A percentile compares a stretch with the other conserved stretches of the same genome.
phyloP scores from a whole-genome alignment of 306 rosid species.

The Cucumis sativus region Cucumber_9930_V3 NC_026656.2:11891001-11891500 shows the following conservation, averaged over 20 bases:
- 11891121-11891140: neutral
- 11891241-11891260: conserved; percentile 36
- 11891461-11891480: neutral
- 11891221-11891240: conserved; percentile 46
- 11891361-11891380: neutral
- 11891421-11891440: neutral
- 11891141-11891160: conserved; percentile 26
- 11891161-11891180: conserved; percentile 26
- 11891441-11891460: neutral
- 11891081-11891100: conserved; percentile 25
- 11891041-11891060: conserved; percentile 25
- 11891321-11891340: neutral
- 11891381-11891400: neutral
- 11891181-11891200: conserved; percentile 14
- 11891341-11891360: neutral
- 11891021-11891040: conserved; percentile 43
- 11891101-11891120: conserved; percentile 19
- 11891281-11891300: neutral
- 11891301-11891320: neutral
- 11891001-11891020: conserved; percentile 33
- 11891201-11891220: conserved; percentile 33
- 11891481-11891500: too few species aligned
- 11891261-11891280: neutral
- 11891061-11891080: conserved; percentile 12
- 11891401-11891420: neutral